phyloP scores from a whole-genome alignment of 192 early-diverging fungal species.

The Umbelopsis sp. region DNA sequence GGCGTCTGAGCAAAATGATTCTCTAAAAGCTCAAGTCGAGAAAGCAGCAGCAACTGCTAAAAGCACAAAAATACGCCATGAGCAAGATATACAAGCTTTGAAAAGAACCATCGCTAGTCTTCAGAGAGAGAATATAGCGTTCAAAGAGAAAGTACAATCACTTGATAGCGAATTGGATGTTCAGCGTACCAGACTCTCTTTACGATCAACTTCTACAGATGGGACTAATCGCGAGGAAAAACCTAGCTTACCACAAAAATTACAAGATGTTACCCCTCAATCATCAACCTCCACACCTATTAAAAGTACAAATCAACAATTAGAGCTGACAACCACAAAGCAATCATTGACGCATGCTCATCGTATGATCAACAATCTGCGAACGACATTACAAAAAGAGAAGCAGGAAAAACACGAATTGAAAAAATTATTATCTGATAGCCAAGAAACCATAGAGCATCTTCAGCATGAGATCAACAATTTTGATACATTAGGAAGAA shows the following conservation, averaged over 20 bases:
- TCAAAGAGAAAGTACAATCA: constrained; percentile 57
- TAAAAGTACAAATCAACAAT: not conserved
- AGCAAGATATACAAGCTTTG: constrained; percentile 59
- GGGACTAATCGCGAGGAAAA: not conserved
- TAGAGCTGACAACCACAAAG: constrained; percentile 38
- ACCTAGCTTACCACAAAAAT: not conserved
- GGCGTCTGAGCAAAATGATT: constrained; percentile 60
- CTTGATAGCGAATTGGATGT: constrained; percentile 56
- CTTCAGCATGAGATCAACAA: constrained; percentile 44
- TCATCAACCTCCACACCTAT: constrained; percentile 8
- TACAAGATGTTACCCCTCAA: not conserved
- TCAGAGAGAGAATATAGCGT: constrained; percentile 61
- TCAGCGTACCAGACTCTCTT: constrained; percentile 26
- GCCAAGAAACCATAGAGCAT: constrained; percentile 56
- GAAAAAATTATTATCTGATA: constrained; percentile 53
- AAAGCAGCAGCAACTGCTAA: constrained; percentile 41
- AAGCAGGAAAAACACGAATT: constrained; percentile 56
- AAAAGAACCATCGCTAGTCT: constrained; percentile 52
- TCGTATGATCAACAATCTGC: constrained; percentile 54
- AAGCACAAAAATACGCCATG: constrained; percentile 55
- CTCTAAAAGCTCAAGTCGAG: constrained; percentile 61
- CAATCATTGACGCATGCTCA: constrained; percentile 44
- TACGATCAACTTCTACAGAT: constrained; percentile 2
- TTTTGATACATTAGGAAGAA: not conserved
- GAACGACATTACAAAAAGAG: constrained; percentile 51